Base-by-base conservation (phyloP, 495 filamentous ascomycete species). In the Penicillium angulare region DNA sequence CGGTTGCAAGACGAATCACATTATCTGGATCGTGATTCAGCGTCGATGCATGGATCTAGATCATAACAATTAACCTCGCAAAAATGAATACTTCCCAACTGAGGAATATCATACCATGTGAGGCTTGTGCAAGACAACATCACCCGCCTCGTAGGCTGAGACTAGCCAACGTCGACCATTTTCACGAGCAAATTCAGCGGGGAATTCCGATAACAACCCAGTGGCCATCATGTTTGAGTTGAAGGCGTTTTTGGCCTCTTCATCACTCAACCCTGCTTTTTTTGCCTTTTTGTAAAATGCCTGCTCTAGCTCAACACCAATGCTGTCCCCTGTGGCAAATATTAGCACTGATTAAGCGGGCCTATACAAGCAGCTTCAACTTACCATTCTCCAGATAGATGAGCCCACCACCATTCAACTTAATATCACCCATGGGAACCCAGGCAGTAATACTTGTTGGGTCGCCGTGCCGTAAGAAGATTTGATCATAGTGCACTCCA, bases 401-500 rank as follows among this genome's bases (percentile, higher is more conserved):
- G 42, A 87, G 55, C 0, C 82, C 84, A 1, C 84, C 81, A 1
- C 83, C 83, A 47, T 72, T 75, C 2, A 81, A 13, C 29, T 70
- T 71, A 13, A 83, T 68, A 57, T 86, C 80, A 0, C 83, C 83
- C 27, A 86, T 84, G 0, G 82, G 83, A 0, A 84, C 79, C 84
- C 83, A 87, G 5, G 81, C 81, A 15, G 82, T 87, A 5, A 86
- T 54, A 50, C 71, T 75, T 1, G 77, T 80, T 6, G 79, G 72
- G 23, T 80, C 78, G 0, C 81, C 83, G 50, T 78, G 58, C 1
- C 83, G 61, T n/a, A 87, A 65, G 62, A 86, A 87, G 22, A 84
- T 81, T 60, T 84, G 82, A 55, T 87, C 83, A 55, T 86, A 86
- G 55, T 86, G 84, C 0, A 86, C 78, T 0, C 79, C 81, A 46